Evolutionary conservation across 1,284 basidiomycete genomes (phyloP), one percentile per base, ranked within the genome.

Genomic region (Flammula alnicola): DNA sequence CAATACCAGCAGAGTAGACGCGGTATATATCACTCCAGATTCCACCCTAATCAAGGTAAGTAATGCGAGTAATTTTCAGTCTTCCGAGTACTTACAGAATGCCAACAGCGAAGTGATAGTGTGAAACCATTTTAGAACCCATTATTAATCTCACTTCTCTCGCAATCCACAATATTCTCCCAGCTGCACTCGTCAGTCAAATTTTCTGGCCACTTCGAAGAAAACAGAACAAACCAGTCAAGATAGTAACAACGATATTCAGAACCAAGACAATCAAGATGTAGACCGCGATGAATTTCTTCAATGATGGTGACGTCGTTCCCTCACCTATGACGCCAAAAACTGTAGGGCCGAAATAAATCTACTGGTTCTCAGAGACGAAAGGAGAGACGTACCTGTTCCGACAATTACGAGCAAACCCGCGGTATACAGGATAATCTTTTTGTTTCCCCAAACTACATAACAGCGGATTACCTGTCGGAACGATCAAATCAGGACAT

Each of bases 401-500:
- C 54, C 57, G 0, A 50, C 43, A 17, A 58, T 19, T 1, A 62
- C 50, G 14, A 55, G 2, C 4, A 52, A 31, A 4, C 54, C 50
- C 4, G 52, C 39, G 8, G 20, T 20, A 17, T 35, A 49, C 6
- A 54, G 41, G 17, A 63, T 29, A 12, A 41, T 20, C 17, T 45
- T 59, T 27, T 48, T 58, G 6, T 51, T 44, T 7, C 54, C 49
- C 59, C 60, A 63, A 2, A 63, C 58, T 3, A 62, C 56, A 42
- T 60, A 63, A 48, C 59, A 62, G 8, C 60, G 57, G 25, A 55
- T 38, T 9, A 63, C 56, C 62, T 62, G 25, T 6, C 16, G n/a
- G 11, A 17, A 19, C 5, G 14, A 19, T n/a, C 12, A 30, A 5
- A 30, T 41, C 16, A 29, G 22, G 17, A n/a, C n/a, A n/a, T n/a